Base-by-base conservation (phyloP, 345 rosid species). In the Eucalyptus curtisii region DNA sequence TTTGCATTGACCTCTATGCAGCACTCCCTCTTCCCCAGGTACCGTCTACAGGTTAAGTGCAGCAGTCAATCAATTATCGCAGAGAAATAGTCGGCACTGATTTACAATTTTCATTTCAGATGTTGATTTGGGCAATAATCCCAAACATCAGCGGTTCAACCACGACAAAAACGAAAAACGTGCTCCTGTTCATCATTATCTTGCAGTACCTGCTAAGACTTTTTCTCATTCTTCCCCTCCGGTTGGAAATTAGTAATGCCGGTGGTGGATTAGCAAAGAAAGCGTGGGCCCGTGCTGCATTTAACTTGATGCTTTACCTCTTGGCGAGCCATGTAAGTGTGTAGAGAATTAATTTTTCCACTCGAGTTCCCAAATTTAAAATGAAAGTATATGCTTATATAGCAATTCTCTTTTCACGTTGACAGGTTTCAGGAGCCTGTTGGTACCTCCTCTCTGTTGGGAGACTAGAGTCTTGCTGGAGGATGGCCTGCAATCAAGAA, bases 321-420 rank as follows among this genome's bases (percentile, higher is more conserved):
- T 89, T 93, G 84, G 94, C 94, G 48, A 93, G 93, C 79, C 94
- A 91, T 90, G 91, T 91, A 85, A 61, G 91, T 71, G n/a, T 27
- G 17, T 71, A 47, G 84, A 19, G 47, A 37, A n/a, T 9, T 24
- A 44, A 48, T 86, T 68, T 52, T 49, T 16, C 16, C 13, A 24
- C 53, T 86, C 8, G 14, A 37, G 42, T 49, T 76, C 9, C 47
- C 27, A 76, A 37, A 19, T 33, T 24, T 25, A 80, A 55, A 52
- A 37, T 15, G 61, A 53, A 66, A 53, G 8, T 11, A 12, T 55
- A 37, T 82, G 49, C 86, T 81, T 61, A 53, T 86, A 47, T 64
- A 85, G 12, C 13, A 87, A 68, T 49, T 88, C 48, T 11, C 47
- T 37, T 20, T 37, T 20, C 82, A 20, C 14, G 24, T 76, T 76